Evolutionary conservation across 2,329 filamentous ascomycete genomes (phyloP).

Genomic region (Aureobasidium pullulans): DNA sequence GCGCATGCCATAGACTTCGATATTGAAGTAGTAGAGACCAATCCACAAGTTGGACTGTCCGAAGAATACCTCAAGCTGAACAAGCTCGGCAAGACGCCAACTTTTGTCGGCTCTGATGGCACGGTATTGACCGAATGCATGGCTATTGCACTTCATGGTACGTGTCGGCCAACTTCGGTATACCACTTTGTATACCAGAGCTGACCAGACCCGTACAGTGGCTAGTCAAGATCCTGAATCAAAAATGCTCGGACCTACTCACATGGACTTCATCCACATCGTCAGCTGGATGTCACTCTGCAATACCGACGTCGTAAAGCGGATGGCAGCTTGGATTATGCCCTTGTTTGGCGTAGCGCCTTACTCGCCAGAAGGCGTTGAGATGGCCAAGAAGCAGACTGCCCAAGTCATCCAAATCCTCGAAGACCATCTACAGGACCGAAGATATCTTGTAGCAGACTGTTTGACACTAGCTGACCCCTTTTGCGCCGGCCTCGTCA

Average conservation of each 20-base stretch:
- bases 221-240: conserved; percentile 28
- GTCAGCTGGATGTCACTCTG: conserved; percentile 96
- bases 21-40: conserved; percentile 70
- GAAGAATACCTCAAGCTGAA: conserved; percentile 77
- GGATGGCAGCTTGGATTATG: conserved; percentile 49
- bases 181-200: neutral
- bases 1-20: conserved; percentile 96
- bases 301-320: conserved; percentile 53
- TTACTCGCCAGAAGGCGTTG: conserved; percentile 24
- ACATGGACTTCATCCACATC: conserved; percentile 98
- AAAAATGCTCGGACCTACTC: conserved; percentile 96
- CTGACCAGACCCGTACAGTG: neutral
- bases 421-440: conserved; percentile 55
- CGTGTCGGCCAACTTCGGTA: neutral
- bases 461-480: conserved; percentile 65
- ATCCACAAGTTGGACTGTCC: conserved; percentile 55
- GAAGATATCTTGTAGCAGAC: neutral
- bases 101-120: conserved; percentile 86
- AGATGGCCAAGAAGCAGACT: conserved; percentile 51
- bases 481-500: conserved; percentile 69
- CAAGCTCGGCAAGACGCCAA: conserved; percentile 82
- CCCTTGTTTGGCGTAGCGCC: neutral
- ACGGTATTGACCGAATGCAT: conserved; percentile 83
- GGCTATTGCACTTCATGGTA: conserved; percentile 96
- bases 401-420: neutral